Conservation (phyloP, 352 stramenopile species). For the Pythium monospermum region DNA sequence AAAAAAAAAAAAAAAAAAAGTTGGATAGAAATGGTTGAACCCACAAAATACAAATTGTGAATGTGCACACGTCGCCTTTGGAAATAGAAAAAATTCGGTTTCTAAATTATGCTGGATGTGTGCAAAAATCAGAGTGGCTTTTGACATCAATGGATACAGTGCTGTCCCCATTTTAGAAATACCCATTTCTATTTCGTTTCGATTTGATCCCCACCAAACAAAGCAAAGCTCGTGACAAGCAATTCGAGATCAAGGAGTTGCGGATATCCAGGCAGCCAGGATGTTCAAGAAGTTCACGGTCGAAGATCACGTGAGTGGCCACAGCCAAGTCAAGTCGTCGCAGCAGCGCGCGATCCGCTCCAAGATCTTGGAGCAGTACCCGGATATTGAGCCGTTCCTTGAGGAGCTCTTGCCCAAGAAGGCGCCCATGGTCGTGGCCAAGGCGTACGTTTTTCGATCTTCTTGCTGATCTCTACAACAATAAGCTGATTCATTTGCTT, state of each 20-base stretch:
- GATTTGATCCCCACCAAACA: not conserved
- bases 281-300: conserved; percentile 97
- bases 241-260: no score
- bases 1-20: not conserved
- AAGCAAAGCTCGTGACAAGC: no score
- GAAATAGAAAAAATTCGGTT: no score
- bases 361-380: conserved; percentile 93
- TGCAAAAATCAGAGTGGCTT: no score
- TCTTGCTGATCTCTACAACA: no score
- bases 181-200: no score
- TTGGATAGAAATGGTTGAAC: conserved; percentile 3
- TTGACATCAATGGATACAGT: no score
- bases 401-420: conserved; percentile 94
- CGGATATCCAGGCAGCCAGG: not conserved
- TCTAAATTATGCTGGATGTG: no score
- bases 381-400: conserved; percentile 83
- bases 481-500: conserved; percentile 20
- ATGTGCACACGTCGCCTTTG: conserved; percentile 20
- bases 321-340: conserved; percentile 96
- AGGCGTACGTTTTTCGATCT: conserved; percentile 69
- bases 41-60: not conserved
- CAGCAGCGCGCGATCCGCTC: conserved; percentile 94
- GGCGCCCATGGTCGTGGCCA: conserved; percentile 87
- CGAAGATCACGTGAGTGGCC: conserved; percentile 92
- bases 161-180: no score